Evolutionary conservation across 2,329 filamentous ascomycete genomes (phyloP), one percentile per base, ranked within the genome.

Genomic region (Clarireedia homoeocarpa): DNA sequence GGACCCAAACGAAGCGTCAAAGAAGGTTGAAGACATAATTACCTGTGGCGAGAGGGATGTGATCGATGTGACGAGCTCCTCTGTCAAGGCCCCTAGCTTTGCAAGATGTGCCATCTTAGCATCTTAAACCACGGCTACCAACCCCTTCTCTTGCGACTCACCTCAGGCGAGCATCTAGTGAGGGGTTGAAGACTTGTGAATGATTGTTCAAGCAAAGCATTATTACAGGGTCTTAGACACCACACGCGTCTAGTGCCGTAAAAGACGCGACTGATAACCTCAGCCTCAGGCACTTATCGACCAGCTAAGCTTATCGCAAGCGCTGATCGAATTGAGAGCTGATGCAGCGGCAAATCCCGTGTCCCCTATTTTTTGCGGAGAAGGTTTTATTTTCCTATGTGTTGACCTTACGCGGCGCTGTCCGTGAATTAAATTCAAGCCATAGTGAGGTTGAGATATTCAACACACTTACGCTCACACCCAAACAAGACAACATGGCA

Each of bases 61-160:
- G 58, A 91, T 74, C 44, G 79, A 75, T 42, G 80, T 76, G 59
- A 95, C 78, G 34, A 96, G 80, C 67, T 90, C 83, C 59, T 88
- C 86, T 1, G 82, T 83, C 64, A 91, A 75, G 55, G 77, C 75
- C 48, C 77, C 79, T 55, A 91, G 72, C 67, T 76, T 79, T 61
- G 84, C 82, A 64, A 84, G 77, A 70, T 88, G 84, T 38, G 88
- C 82, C 88, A 95, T 95, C 17, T 17, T 34, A 42, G 23, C 12
- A 42, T 42, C 30, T 34, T 34, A 34, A 30, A 34, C 12, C 12
- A 34, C 10, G 10, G 30, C 10, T 5, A 34, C 30, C 30, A 12
- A 34, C 30, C 30, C 17, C 1, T 38, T 48, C 20, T 26, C 40
- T 17, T 53, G 5, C 36, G 9, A 38, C 4, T 24, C 26, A 26